Conservation (phyloP, 1,284 basidiomycete species). For the Baeospora myosura region DNA sequence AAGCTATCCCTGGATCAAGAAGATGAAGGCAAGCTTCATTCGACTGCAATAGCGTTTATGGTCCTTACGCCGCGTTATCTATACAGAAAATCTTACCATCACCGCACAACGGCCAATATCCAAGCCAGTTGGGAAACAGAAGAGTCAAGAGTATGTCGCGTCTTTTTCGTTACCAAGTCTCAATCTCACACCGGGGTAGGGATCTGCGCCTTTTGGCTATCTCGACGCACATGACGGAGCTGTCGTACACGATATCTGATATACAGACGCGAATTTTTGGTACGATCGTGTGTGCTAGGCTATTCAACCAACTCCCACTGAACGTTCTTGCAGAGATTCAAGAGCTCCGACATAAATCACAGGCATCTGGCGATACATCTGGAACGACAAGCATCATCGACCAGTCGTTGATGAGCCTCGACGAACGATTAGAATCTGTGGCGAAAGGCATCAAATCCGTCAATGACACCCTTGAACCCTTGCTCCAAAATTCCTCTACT, state of each 20-base stretch:
- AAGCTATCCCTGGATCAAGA: slow-evolving; percentile 41
- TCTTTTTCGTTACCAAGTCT: slow-evolving; percentile 11
- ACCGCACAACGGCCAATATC: slow-evolving; percentile 41
- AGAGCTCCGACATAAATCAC: slow-evolving; percentile 75
- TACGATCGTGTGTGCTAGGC: slow-evolving; percentile 25
- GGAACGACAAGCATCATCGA: slow-evolving; percentile 67
- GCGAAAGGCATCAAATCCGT: slow-evolving; percentile 62
- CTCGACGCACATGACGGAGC: slow-evolving; percentile 77
- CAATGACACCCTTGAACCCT: slow-evolving; percentile 54
- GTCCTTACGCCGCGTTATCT: slow-evolving; percentile 14
- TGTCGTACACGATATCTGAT: slow-evolving; percentile 75
- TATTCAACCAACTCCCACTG: slow-evolving; percentile 8
- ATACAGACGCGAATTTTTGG: slow-evolving; percentile 84
- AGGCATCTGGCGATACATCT: slow-evolving; percentile 50
- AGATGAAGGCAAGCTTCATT: slow-evolving; percentile 48
- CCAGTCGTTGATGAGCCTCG: slow-evolving; percentile 69
- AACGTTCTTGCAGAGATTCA: slow-evolving; percentile 61
- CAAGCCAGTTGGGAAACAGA: slow-evolving; percentile 41
- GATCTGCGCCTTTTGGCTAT: slow-evolving; percentile 60
- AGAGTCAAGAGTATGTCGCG: slow-evolving; percentile 49
- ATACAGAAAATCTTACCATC: slow-evolving; percentile 61
- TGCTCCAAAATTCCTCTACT: slow-evolving; percentile 42
- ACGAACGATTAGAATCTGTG: slow-evolving; percentile 73
- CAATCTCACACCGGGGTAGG: slow-evolving; percentile 10
- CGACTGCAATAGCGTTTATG: slow-evolving; percentile 11